Percentiles rank a stretch among this genome's conserved stretches.
Conservation (phyloP, 2,329 filamentous ascomycete genomes). For the Aspergillus sp. region DNA sequence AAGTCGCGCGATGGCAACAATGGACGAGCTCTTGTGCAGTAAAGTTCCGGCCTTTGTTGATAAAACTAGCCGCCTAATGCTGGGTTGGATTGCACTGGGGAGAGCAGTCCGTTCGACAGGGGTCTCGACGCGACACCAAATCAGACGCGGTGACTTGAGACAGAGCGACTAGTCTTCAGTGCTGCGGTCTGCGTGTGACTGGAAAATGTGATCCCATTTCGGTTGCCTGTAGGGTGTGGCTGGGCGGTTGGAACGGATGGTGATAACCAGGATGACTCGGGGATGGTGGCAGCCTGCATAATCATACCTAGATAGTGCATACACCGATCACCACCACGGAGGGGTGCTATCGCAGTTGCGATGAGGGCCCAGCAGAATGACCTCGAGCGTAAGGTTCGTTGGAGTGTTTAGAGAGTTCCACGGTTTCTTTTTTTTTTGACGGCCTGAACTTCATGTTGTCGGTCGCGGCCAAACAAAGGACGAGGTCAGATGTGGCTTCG, state of each 20-base stretch:
- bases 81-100: not conserved
- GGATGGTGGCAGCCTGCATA: not conserved
- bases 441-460: not conserved
- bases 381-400: not conserved
- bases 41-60: constrained; percentile 5
- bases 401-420: not conserved
- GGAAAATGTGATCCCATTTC: constrained; percentile 6
- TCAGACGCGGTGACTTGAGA: not conserved
- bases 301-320: not conserved
- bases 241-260: not conserved
- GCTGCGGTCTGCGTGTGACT: constrained; percentile 7
- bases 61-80: not conserved
- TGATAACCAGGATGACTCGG: not conserved
- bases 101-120: not conserved
- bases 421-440: not conserved
- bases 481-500: not conserved
- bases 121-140: not conserved
- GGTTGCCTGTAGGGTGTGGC: constrained; percentile 4
- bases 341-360: not conserved
- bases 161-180: not conserved
- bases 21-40: constrained; percentile 1
- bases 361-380: not conserved
- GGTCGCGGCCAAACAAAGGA: not conserved
- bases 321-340: not conserved
- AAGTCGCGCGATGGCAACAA: not conserved